Conservation (phyloP, 768 basidiomycete genomes). For the Fomitopsis pulvina region DNA sequence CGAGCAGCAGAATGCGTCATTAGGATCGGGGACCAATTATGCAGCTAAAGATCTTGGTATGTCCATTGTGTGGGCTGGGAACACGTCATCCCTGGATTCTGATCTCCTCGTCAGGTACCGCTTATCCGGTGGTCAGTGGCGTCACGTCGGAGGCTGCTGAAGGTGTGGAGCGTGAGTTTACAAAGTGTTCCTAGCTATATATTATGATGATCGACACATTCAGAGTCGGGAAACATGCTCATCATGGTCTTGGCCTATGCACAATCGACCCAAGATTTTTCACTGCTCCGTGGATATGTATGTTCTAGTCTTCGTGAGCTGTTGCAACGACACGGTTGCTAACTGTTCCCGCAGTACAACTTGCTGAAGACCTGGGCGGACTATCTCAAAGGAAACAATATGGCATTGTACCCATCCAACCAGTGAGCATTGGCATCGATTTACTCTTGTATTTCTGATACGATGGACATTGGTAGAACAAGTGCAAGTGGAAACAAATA, state of each 20-base stretch:
- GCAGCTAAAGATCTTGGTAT: slow-evolving; percentile 23
- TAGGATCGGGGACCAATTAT: slow-evolving; percentile 12
- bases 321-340: background rate
- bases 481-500: too few species aligned
- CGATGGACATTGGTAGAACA: slow-evolving; percentile 2
- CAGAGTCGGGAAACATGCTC: too few species aligned
- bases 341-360: slow-evolving; percentile 13
- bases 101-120: background rate
- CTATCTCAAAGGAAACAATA: slow-evolving; percentile 14
- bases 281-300: too few species aligned
- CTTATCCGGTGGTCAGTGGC: background rate
- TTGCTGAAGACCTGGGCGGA: slow-evolving; percentile 18
- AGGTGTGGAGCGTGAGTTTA: too few species aligned
- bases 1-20: slow-evolving; percentile 15
- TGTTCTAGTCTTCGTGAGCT: too few species aligned
- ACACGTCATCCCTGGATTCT: background rate
- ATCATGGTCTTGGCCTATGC: too few species aligned
- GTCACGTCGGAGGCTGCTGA: background rate
- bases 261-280: too few species aligned
- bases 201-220: too few species aligned
- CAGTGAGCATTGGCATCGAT: background rate
- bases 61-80: background rate
- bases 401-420: slow-evolving; percentile 6
- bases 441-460: background rate
- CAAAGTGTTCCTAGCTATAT: too few species aligned